phyloP scores from a whole-genome alignment of 345 rosid species.

The Reutealis trisperma region DNA sequence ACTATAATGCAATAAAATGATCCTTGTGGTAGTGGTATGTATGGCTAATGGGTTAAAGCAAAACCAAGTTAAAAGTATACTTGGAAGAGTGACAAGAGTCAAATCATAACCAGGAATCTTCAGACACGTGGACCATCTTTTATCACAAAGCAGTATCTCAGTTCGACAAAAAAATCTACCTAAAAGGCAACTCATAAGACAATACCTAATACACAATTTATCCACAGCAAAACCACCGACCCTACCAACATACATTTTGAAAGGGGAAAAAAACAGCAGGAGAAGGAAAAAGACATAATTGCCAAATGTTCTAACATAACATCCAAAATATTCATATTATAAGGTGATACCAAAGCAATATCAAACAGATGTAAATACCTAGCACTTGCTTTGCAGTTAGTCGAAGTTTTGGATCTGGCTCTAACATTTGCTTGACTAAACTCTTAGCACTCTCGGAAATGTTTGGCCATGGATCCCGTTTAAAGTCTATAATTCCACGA shows the following conservation, averaged over 20 bases:
- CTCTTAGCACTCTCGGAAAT: slow-evolving; percentile 89
- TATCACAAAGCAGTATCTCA: neutral
- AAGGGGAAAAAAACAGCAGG: neutral
- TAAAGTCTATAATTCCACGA: slow-evolving; percentile 94
- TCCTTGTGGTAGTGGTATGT: neutral
- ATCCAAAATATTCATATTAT: neutral
- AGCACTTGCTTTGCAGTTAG: slow-evolving; percentile 94
- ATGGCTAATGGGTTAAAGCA: too few relatives aligned
- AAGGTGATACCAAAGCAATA: slow-evolving; percentile 12
- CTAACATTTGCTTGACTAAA: slow-evolving; percentile 92
- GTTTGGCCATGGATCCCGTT: slow-evolving; percentile 99
- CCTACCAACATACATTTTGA: too few relatives aligned
- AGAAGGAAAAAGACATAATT: neutral
- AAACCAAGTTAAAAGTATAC: neutral
- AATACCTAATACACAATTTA: neutral
- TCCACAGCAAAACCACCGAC: neutral
- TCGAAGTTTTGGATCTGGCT: slow-evolving; percentile 95
- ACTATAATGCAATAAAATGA: neutral
- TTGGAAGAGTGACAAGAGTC: neutral
- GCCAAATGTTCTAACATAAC: neutral
- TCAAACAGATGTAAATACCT: slow-evolving; percentile 51
- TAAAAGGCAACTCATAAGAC: neutral
- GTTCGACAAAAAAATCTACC: neutral
- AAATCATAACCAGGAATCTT: neutral
- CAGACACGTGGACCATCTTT: neutral